These are phyloP conservation scores for Curvularia sp. DNA, from an alignment of 2,329 filamentous ascomycete species.

Conservation along the genomic window DNA sequence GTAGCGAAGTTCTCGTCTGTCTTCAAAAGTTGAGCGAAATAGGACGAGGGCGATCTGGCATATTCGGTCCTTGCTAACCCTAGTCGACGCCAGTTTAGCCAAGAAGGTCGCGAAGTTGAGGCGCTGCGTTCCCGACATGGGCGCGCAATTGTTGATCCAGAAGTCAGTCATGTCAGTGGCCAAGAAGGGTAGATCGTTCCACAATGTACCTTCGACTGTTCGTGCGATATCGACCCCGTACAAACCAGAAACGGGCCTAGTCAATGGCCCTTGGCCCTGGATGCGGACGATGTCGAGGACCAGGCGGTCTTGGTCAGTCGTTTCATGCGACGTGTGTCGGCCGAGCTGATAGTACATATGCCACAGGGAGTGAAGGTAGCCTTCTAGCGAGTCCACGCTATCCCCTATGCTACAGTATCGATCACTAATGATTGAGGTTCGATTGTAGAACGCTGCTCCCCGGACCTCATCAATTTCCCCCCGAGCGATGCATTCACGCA, in stretches of 20 bases:
- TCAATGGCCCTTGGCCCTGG: constrained; percentile 15
- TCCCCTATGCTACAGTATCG: constrained; percentile 14
- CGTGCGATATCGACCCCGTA: constrained; percentile 23
- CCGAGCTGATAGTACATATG: constrained; percentile 15
- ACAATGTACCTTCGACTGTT: not conserved
- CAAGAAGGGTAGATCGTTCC: not conserved
- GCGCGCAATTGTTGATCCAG: not conserved
- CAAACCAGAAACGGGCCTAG: constrained; percentile 12
- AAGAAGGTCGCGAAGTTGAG: not conserved
- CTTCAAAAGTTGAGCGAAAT: not conserved
- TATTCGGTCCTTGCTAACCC: not conserved
- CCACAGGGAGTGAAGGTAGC: constrained; percentile 17
- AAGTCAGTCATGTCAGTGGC: not conserved
- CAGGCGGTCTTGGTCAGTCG: constrained; percentile 12
- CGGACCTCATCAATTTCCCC: constrained; percentile 13
- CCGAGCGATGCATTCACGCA: constrained; percentile 10
- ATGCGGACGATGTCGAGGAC: constrained; percentile 18
- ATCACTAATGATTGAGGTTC: constrained; percentile 11
- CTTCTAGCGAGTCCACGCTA: constrained; percentile 16
- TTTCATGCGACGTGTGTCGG: constrained; percentile 11
- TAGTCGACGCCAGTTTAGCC: not conserved
- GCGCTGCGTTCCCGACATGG: not conserved
- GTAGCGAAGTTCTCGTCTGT: not conserved
- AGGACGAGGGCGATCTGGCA: not conserved
- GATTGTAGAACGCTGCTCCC: constrained; percentile 11